Base-by-base conservation (phyloP, 164 flowering plant genomes). In the Berberis vulgaris region DNA sequence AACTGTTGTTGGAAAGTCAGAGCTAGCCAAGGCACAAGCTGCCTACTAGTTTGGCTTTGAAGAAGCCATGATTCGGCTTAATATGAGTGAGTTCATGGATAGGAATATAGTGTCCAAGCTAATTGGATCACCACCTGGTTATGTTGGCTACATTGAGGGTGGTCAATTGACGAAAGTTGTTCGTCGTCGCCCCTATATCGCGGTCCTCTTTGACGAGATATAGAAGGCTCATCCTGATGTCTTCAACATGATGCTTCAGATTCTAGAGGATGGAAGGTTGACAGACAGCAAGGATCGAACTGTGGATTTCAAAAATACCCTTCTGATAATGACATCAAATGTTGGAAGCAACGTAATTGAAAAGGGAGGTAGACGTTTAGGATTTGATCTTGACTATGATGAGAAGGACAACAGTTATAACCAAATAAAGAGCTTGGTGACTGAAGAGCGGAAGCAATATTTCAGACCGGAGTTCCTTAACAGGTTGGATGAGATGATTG, bases 11-110 rank as follows among this genome's bases (percentile, higher is more conserved):
- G 81, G 79, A 1, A 78, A 78, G 40, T 43, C 81, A 1, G 77
- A 75, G 56, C 67, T 75, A 1, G 77, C 73, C 0, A 73, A 78
- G 11, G 47, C 70, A 5, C 43, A 75, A 2, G 79, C 75, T 41
- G n/a, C 12, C 2, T 11, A 69, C 3, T 69, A 72, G 49, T 75
- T 73, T 64, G 73, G 73, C 9, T 68, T 75, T 0, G 43, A 55
- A 3, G 69, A 72, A 38, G 60, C 69, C 56, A 64, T 72, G 75
- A 47, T 78, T 0, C 26, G 78, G 39, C 61, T 78, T 0, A 78
- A 78, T 54, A 78, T 78, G 79, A 71, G 77, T 53, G 77, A 78
- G 59, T 64, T 54, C 59, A 64, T 64, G 66, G 66, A 54, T 43
- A 42, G 49, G 38, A 50, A 64, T 42, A 53, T 49, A 6, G 50